Conservation (phyloP, 805 yeast species). For the Myxozyma neotropica region DNA sequence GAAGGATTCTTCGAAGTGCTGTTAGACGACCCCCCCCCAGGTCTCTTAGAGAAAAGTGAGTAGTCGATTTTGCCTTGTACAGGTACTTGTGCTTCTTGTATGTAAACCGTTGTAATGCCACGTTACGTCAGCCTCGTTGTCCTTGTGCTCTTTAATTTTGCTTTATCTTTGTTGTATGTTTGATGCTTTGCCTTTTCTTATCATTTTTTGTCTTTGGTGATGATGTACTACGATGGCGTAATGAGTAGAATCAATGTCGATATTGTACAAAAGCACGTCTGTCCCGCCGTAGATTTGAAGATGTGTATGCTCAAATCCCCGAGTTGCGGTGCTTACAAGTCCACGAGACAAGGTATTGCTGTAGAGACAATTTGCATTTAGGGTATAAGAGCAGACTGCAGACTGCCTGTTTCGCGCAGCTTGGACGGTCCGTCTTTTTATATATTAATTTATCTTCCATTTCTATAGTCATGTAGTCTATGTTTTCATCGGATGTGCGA, state of each 20-base stretch:
- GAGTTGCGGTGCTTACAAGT: too few species aligned
- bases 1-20: slow-evolving; percentile 59
- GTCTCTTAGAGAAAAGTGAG: background rate
- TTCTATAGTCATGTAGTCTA: background rate
- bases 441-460: too few species aligned
- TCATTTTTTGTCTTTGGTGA: background rate
- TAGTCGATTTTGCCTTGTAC: slow-evolving; percentile 1
- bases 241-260: slow-evolving; percentile 4
- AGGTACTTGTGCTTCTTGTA: background rate
- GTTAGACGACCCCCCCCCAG: too few species aligned
- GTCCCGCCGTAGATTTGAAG: too few species aligned
- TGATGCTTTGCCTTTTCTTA: background rate
- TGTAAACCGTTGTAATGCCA: background rate
- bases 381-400: too few species aligned
- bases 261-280: slow-evolving; percentile 2
- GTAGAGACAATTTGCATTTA: too few species aligned
- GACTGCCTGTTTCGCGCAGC: too few species aligned
- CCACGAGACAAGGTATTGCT: too few species aligned
- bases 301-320: too few species aligned
- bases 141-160: background rate
- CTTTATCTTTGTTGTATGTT: background rate
- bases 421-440: too few species aligned
- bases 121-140: background rate
- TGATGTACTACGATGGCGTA: slow-evolving; percentile 6
- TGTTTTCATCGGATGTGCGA: background rate